Conservation (phyloP, 108 stramenopile species). For the Discostella stelligeroides region DNA sequence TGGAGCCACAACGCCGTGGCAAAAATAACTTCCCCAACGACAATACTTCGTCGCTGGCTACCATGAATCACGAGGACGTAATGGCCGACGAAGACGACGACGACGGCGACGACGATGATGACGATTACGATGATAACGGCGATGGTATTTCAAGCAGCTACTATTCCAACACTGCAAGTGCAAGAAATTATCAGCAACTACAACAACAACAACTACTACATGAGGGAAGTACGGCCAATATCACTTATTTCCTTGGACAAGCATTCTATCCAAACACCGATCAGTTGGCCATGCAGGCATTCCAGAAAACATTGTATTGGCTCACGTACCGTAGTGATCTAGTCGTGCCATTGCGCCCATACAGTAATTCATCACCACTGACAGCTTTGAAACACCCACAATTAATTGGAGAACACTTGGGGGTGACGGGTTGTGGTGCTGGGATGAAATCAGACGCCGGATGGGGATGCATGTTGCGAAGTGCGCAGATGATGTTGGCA, state of each 20-base stretch:
- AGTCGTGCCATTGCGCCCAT: constrained; percentile 22
- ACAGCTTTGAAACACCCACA: background rate
- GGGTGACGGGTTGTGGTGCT: constrained; percentile 14
- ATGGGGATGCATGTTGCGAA: constrained; percentile 99
- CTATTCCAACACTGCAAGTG: constrained; percentile 4
- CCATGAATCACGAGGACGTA: too few species aligned
- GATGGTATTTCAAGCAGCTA: constrained; percentile 26
- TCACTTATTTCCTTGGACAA: constrained; percentile 14
- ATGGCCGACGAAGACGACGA: constrained; percentile 10
- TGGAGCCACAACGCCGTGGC: background rate
- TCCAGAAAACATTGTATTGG: constrained; percentile 67
- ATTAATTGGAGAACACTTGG: too few species aligned
- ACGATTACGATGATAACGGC: background rate
- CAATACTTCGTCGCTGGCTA: too few species aligned
- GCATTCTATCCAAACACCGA: constrained; percentile 2
- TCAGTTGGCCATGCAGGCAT: constrained; percentile 6
- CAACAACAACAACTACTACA: constrained; percentile 1
- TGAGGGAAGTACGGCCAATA: background rate
- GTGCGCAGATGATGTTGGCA: constrained; percentile 95
- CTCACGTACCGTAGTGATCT: constrained; percentile 75
- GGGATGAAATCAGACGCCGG: constrained; percentile 90
- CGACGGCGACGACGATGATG: constrained; percentile 20
- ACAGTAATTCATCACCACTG: background rate
- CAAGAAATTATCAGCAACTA: constrained; percentile 1
- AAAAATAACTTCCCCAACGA: background rate